Evolutionary conservation across 768 basidiomycete genomes (phyloP), one percentile per base, ranked within the genome.

Genomic region (Rhodocollybia butyracea): DNA sequence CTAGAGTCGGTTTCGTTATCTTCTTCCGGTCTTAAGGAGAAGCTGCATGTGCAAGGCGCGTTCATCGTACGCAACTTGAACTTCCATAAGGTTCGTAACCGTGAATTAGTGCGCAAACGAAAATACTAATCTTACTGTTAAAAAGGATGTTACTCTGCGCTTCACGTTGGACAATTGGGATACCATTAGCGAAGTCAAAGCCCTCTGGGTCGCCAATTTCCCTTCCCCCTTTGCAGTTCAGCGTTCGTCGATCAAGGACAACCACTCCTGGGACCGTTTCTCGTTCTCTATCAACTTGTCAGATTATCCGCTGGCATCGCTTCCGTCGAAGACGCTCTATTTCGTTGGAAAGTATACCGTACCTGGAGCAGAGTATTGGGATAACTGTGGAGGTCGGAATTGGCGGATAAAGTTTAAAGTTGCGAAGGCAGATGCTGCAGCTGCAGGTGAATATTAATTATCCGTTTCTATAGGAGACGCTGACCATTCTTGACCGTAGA

Each of bases 161-260:
- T 98, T 95, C 68, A 98, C 96, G 1, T 76, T 96, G 45, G 96
- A 98, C 68, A 85, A 89, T 46, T 98, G 96, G 96, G 84, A 88
- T 59, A 98, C 95, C 3, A 90, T 91, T 0, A 87, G 84, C 40
- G 96, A 98, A 67, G 93, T 97, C 30, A 58, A 69, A 40, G 86
- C 78, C n/a, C 69, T 64, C 43, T 70, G 85, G 57, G 63, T 64
- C 67, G 80, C 56, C 47, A 77, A 78, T 22, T 70, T 78, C 64
- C 74, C 76, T n/a, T 57, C 54, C 11, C 41, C 53, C 5, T 54
- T 42, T 36, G 5, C 22, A 4, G 10, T 21, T 36, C 41, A 40
- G 22, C 41, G 39, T 26, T 43, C 43, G n/a, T 54, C 43, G 8
- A 3, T 26, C 4, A 50, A 41, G 15, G 32, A 32, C 38, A 46